phyloP scores from a whole-genome alignment of 23 red algal species.

The Gracilaria domingensis region DNA sequence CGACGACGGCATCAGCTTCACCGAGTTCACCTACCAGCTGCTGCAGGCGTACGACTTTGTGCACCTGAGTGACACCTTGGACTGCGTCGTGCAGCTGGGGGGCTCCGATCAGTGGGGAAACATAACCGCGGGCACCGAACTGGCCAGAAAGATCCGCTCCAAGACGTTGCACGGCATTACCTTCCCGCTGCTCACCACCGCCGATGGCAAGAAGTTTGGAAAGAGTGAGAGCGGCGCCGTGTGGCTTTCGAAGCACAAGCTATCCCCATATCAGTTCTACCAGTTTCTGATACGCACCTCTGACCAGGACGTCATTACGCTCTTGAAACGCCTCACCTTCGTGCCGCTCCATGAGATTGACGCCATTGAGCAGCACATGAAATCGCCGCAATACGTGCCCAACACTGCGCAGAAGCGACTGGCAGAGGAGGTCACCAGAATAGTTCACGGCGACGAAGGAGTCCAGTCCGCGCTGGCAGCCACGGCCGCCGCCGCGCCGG shows the following conservation, averaged over 20 bases:
- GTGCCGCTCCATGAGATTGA: conserved; percentile 84
- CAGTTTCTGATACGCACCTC: conserved; percentile 81
- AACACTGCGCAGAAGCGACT: conserved; percentile 87
- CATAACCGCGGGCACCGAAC: conserved; percentile 91
- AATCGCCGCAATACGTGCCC: conserved; percentile 54
- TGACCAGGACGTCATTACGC: conserved; percentile 84
- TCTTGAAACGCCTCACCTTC: conserved; percentile 88
- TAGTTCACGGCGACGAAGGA: conserved; percentile 95
- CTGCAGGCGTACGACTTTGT: conserved; percentile 98
- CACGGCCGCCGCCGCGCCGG: conserved; percentile 86
- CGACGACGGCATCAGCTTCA: conserved; percentile 97
- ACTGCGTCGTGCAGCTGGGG: conserved; percentile 84
- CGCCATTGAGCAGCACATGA: conserved; percentile 68
- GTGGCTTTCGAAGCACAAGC: conserved; percentile 86
- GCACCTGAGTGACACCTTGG: conserved; percentile 63
- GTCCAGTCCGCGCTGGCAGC: conserved; percentile 73
- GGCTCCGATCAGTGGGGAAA: conserved; percentile 99
- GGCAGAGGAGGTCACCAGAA: conserved; percentile 88
- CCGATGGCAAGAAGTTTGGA: conserved; percentile 93
- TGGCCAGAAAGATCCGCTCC: conserved; percentile 82
- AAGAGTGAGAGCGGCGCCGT: conserved; percentile 95
- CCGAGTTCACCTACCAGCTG: conserved; percentile 99
- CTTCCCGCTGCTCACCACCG: conserved; percentile 91
- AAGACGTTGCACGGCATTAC: conserved; percentile 79
- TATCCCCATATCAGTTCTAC: conserved; percentile 98